Conservation (phyloP, 371 early-diverging fungal genomes). For the Rhizomucor pusillus region DNA sequence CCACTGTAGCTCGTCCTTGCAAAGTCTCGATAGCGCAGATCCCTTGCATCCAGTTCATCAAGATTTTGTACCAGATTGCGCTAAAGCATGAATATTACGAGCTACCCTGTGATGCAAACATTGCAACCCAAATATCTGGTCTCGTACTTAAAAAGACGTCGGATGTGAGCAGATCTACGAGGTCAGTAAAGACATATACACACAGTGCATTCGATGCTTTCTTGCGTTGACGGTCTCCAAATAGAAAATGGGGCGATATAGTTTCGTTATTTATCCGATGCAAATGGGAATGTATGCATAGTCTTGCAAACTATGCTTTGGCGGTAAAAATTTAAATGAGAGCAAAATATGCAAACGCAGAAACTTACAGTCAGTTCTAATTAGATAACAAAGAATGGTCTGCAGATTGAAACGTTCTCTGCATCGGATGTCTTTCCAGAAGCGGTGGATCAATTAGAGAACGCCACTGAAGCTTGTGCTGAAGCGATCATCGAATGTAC, state of each 20-base stretch:
- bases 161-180: too few species aligned
- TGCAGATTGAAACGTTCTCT: constrained; percentile 18
- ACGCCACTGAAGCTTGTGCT: constrained; percentile 35
- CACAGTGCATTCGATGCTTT: too few species aligned
- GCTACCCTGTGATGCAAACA: constrained; percentile 16
- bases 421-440: constrained; percentile 25
- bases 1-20: too few species aligned
- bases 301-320: constrained; percentile 23
- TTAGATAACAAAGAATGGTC: not conserved
- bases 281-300: constrained; percentile 39
- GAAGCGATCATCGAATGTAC: constrained; percentile 36
- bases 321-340: constrained; percentile 6
- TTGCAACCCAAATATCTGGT: constrained; percentile 14
- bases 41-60: too few species aligned
- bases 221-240: too few species aligned
- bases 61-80: constrained; percentile 23
- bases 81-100: constrained; percentile 4
- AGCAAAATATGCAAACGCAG: not conserved
- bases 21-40: too few species aligned
- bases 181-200: too few species aligned
- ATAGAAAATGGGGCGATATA: constrained; percentile 38
- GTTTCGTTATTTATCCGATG: constrained; percentile 30
- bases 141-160: constrained; percentile 25
- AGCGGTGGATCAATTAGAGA: constrained; percentile 44
- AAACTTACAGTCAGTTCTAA: not conserved